Evolutionary conservation across 225 moss, liverwort and hornwort species (phyloP).

Genomic region (Pleurozium schreberi): DNA sequence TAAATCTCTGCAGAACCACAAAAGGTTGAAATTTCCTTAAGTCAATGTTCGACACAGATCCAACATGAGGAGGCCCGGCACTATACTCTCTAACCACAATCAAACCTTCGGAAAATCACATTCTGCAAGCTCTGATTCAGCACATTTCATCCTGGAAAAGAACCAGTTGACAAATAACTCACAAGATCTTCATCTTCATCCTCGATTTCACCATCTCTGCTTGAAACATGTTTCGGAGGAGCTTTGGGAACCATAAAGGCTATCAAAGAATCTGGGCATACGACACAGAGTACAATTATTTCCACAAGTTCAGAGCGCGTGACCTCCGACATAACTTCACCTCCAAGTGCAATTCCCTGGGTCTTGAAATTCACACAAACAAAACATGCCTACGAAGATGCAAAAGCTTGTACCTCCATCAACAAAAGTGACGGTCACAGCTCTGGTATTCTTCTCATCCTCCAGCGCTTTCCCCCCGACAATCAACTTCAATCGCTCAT

Average conservation of each 20-base stretch:
- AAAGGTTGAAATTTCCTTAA: not conserved
- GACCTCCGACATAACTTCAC: not conserved
- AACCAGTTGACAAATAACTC: not conserved
- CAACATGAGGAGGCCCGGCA: not conserved
- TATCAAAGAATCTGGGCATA: constrained; percentile 41
- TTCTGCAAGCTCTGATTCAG: not conserved
- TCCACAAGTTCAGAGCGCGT: not conserved
- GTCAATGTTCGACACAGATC: not conserved
- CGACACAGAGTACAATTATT: not conserved
- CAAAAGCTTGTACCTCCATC: constrained; percentile 27
- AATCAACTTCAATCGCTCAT: constrained; percentile 35
- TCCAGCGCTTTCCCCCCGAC: constrained; percentile 21
- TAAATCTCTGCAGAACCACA: constrained; percentile 30
- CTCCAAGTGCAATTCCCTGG: not conserved
- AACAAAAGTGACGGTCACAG: constrained; percentile 10
- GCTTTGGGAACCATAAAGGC: constrained; percentile 43
- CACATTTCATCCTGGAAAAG: not conserved
- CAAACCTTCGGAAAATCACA: not conserved
- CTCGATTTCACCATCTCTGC: constrained; percentile 39
- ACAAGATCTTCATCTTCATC: constrained; percentile 56
- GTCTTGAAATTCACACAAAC: not conserved
- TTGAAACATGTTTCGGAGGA: constrained; percentile 36
- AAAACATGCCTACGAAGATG: not conserved
- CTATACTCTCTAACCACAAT: not conserved
- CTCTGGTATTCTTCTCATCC: constrained; percentile 22